phyloP scores from a whole-genome alignment of 2,329 filamentous ascomycete genomes.

The Simplicillium sp. region DNA sequence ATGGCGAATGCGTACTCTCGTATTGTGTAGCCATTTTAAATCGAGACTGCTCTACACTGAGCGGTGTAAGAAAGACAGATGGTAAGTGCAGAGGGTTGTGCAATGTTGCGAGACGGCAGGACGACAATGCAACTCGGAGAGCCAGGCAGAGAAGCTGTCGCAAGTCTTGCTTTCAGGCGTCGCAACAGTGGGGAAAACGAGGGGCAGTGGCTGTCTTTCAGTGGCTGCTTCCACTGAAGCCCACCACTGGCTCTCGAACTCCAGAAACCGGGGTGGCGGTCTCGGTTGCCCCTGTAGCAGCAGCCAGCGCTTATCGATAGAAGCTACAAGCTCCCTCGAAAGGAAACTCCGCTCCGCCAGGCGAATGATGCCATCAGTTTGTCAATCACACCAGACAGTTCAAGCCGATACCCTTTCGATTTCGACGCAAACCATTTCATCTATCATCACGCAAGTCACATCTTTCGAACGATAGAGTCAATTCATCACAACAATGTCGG shows the following conservation, averaged over 20 bases:
- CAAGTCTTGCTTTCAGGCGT: background rate
- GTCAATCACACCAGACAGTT: too few relatives aligned
- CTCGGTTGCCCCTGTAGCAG: background rate
- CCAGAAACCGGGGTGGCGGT: background rate
- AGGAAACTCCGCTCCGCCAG: too few relatives aligned
- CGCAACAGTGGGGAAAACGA: too few relatives aligned
- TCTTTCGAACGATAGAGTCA: too few relatives aligned
- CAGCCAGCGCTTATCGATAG: too few relatives aligned
- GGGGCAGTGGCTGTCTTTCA: background rate
- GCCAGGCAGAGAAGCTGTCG: conserved; percentile 7
- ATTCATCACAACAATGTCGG: background rate
- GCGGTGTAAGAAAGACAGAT: background rate
- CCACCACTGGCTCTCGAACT: background rate
- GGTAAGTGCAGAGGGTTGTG: background rate
- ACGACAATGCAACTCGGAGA: background rate
- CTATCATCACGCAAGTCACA: too few relatives aligned
- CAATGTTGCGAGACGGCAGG: too few relatives aligned
- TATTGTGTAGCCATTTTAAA: conserved; percentile 44
- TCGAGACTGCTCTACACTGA: background rate
- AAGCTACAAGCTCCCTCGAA: too few relatives aligned
- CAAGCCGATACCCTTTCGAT: too few relatives aligned
- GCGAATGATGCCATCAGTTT: too few relatives aligned
- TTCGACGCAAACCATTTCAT: too few relatives aligned
- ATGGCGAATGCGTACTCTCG: conserved; percentile 31
- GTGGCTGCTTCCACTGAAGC: too few relatives aligned